Evolutionary conservation across 371 early-diverging fungal species (phyloP).

Genomic region (Zychaea mexicana): DNA sequence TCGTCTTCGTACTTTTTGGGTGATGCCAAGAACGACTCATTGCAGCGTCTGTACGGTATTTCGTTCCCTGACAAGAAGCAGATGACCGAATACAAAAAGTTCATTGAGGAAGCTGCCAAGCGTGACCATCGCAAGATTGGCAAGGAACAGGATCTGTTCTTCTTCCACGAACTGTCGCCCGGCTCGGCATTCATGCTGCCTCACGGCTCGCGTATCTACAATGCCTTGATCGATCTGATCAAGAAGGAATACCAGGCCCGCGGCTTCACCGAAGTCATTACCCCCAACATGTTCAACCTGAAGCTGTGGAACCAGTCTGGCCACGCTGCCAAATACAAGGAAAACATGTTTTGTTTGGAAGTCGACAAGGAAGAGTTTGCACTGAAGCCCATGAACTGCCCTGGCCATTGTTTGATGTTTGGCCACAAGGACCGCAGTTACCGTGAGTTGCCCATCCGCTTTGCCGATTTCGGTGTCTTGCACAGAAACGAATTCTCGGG

Average conservation of each 20-base stretch:
- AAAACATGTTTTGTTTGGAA: conserved; percentile 98
- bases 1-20: conserved; percentile 99
- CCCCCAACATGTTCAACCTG: conserved; percentile 96
- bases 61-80: conserved; percentile 98
- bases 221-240: conserved; percentile 89
- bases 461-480: conserved; percentile 99
- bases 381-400: conserved; percentile 99
- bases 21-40: conserved; percentile 94
- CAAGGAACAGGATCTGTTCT: conserved; percentile 94
- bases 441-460: conserved; percentile 96
- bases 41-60: conserved; percentile 99
- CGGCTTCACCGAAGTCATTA: conserved; percentile 94
- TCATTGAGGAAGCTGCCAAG: conserved; percentile 95
- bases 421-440: conserved; percentile 90
- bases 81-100: conserved; percentile 93
- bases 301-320: conserved; percentile 99
- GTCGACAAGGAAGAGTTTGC: conserved; percentile 90
- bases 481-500: conserved; percentile 99
- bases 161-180: conserved; percentile 96
- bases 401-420: conserved; percentile 99
- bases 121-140: conserved; percentile 99
- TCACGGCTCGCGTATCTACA: conserved; percentile 96
- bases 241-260: conserved; percentile 75
- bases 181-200: conserved; percentile 98
- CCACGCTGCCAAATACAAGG: conserved; percentile 99